Evolutionary conservation across 108 stramenopile species (phyloP).

Genomic region (Nitzschia sp.): DNA sequence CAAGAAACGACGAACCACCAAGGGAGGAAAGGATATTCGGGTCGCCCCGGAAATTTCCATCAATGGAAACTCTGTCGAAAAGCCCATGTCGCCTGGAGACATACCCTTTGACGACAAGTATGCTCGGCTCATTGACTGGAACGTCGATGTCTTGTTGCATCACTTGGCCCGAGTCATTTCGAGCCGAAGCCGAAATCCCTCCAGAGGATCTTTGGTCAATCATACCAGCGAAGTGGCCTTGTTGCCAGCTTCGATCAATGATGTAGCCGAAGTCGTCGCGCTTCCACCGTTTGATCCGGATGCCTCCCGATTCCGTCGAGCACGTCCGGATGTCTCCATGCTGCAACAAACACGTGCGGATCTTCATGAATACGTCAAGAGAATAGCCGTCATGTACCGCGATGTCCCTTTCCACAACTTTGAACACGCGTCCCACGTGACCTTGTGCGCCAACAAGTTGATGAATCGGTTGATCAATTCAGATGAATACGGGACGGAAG

Average conservation of each 20-base stretch:
- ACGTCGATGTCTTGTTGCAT: constrained; percentile 30
- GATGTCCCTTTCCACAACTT: constrained; percentile 55
- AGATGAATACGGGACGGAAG: constrained; percentile 39
- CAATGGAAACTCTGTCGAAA: neutral
- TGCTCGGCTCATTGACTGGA: constrained; percentile 37
- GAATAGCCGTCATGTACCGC: constrained; percentile 35
- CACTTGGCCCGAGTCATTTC: constrained; percentile 32
- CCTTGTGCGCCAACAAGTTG: constrained; percentile 48
- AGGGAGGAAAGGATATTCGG: constrained; percentile 13
- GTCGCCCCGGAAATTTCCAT: constrained; percentile 19
- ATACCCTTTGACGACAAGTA: constrained; percentile 27
- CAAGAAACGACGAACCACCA: constrained; percentile 18
- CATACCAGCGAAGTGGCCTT: constrained; percentile 23
- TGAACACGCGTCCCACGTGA: constrained; percentile 58
- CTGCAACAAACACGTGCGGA: constrained; percentile 25
- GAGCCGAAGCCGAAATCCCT: constrained; percentile 7
- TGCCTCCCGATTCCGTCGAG: constrained; percentile 20
- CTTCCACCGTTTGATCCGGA: constrained; percentile 32
- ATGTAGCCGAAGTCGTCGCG: constrained; percentile 29
- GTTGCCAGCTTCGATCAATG: constrained; percentile 23
- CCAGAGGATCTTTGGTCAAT: constrained; percentile 27
- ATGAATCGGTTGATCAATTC: constrained; percentile 43
- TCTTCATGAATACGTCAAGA: constrained; percentile 25
- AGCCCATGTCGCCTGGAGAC: neutral
- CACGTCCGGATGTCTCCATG: constrained; percentile 26